Evolutionary conservation across 345 rosid genomes (phyloP).

Genomic region (Eutrema heterophyllum): DNA sequence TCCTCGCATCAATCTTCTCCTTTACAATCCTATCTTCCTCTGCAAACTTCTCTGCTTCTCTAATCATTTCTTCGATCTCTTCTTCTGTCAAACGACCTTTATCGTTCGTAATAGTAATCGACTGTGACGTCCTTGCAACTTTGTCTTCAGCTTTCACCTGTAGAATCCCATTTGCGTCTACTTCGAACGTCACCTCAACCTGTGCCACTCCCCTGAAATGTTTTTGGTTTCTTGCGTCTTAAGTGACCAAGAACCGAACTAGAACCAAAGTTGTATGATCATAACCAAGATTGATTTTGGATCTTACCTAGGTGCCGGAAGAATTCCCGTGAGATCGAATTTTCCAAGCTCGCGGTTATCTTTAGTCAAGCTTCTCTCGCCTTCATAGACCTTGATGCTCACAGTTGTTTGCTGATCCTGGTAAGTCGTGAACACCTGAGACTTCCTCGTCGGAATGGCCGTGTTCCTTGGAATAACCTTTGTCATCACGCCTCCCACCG

Average conservation of each 20-base stretch:
- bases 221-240: background rate
- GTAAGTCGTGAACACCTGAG: constrained; percentile 46
- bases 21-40: constrained; percentile 44
- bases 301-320: constrained; percentile 53
- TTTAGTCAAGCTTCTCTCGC: constrained; percentile 50
- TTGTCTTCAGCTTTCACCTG: constrained; percentile 58
- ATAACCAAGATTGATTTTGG: background rate
- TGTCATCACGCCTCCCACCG: constrained; percentile 56
- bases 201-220: constrained; percentile 37
- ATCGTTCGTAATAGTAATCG: constrained; percentile 46
- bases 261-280: background rate
- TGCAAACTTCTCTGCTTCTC: constrained; percentile 52
- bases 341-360: constrained; percentile 52
- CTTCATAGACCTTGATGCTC: constrained; percentile 50
- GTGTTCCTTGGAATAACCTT: constrained; percentile 40
- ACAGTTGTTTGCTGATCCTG: constrained; percentile 51
- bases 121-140: constrained; percentile 40
- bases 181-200: constrained; percentile 42
- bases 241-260: background rate
- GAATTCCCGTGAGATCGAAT: constrained; percentile 49
- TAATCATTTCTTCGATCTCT: constrained; percentile 56
- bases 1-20: constrained; percentile 52
- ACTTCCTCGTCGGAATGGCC: constrained; percentile 42
- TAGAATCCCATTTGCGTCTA: constrained; percentile 47
- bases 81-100: constrained; percentile 51